Evolutionary conservation across 139 green algal genomes (phyloP), one percentile per base, ranked within the genome.

Genomic region (Volvox africanus): DNA sequence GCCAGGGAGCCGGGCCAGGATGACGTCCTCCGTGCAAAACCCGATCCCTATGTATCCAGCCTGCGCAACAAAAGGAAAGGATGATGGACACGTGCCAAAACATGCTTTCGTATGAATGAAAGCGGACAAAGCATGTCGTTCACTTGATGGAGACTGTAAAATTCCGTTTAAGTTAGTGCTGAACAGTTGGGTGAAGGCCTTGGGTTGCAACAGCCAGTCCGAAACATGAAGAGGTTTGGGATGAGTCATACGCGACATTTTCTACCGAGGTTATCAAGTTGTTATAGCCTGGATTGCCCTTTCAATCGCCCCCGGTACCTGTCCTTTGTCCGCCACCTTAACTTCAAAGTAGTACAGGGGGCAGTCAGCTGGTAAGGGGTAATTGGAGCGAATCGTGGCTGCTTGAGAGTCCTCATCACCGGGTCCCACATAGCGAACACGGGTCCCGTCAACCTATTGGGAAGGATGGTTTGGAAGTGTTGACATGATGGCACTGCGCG

Each of bases 301-400:
- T 55, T 9, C 44, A 55, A 55, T 55, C 5, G 44, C 44, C 44
- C 44, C 44, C 1, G 35, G 2, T 44, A 89, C 69, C 84, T 83
- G 37, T 21, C 71, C 86, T 28, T 61, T 55, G 71, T 82, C 44
- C 28, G 76, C 44, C n/a, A 82, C 50, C 21, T 30, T n/a, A 11
- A 75, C 71, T 76, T 99, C 97, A 82, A 96, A 99, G 35, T 97
- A 98, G 80, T 96, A 99, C 0, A 99, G 76, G 19, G 95, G 92
- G 26, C 88, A 90, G 77, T 96, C 94, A 0, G 76, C 11, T 0
- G 97, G 96, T 2, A 97, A 89, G 0, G 96, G 94, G 82, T 96
- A 68, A 92, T 98, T 95, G 61, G 97, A 88, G 16, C 96, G 93
- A 20, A 97, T 90, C 19, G 95, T 93, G 16, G 97, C 97, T 28